These are phyloP conservation scores for Lunularia cruciata DNA, from an alignment of 225 moss, liverwort and hornwort species.

Conservation along the genomic window DNA sequence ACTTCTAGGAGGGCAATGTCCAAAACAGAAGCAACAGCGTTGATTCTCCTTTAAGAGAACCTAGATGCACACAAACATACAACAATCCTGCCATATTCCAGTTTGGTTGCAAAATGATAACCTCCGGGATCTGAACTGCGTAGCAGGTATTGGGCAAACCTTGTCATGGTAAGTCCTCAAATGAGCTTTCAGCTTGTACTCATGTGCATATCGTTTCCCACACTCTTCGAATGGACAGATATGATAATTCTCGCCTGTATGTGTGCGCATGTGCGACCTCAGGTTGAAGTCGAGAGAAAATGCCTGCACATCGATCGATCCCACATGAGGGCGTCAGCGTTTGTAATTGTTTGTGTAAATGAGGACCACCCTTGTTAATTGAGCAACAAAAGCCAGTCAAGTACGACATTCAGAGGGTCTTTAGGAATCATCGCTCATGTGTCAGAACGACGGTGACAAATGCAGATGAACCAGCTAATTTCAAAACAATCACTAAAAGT, in stretches of 20 bases:
- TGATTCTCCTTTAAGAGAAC: too few species aligned
- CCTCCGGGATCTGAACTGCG: too few species aligned
- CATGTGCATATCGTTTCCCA: conserved; percentile 96
- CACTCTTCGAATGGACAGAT: conserved; percentile 93
- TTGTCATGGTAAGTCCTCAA: conserved; percentile 90
- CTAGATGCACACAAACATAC: too few species aligned
- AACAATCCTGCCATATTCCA: too few species aligned
- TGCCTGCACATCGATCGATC: conserved; percentile 56
- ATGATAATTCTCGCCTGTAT: conserved; percentile 97
- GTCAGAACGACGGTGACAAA: too few species aligned
- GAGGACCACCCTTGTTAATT: neutral
- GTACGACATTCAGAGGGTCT: neutral
- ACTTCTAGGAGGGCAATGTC: too few species aligned
- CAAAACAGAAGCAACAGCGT: too few species aligned
- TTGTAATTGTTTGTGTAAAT: neutral
- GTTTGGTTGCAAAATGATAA: too few species aligned
- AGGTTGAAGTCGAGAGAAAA: conserved; percentile 97
- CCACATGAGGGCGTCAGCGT: neutral
- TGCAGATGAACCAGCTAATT: neutral
- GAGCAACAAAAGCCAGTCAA: neutral
- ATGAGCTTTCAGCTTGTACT: conserved; percentile 94
- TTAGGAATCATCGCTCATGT: neutral
- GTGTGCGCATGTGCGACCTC: conserved; percentile 96
- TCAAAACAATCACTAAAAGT: neutral
- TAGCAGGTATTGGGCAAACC: conserved; percentile 35